Percentiles rank a stretch among this genome's conserved stretches.
phyloP scores from a whole-genome alignment of 805 yeast species.

The Metschnikowia bowlesiae region DNA sequence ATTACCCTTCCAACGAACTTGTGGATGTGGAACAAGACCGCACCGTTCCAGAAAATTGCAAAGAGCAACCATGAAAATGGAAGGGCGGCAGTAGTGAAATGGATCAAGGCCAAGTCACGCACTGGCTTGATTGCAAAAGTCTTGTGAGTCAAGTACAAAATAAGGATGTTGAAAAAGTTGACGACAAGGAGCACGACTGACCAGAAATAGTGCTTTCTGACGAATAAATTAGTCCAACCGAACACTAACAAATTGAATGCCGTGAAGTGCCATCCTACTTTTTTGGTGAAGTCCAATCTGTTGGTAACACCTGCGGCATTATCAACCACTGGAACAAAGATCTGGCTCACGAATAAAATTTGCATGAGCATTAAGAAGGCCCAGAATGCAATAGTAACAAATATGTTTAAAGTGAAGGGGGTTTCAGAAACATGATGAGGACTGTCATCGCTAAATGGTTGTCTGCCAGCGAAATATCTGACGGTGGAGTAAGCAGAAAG shows the following conservation, averaged over 20 bases:
- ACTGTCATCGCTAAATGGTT: slow-evolving; percentile 41
- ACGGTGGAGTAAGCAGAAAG: slow-evolving; percentile 55
- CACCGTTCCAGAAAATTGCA: slow-evolving; percentile 82
- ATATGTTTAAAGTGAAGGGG: slow-evolving; percentile 61
- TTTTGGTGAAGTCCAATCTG: slow-evolving; percentile 25
- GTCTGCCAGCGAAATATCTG: slow-evolving; percentile 54
- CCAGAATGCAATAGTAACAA: slow-evolving; percentile 57
- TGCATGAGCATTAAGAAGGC: slow-evolving; percentile 49
- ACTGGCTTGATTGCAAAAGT: slow-evolving; percentile 54
- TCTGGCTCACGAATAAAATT: slow-evolving; percentile 44
- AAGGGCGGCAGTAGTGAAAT: slow-evolving; percentile 61
- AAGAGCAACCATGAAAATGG: slow-evolving; percentile 75
- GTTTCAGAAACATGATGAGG: slow-evolving; percentile 55
- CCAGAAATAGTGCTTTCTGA: slow-evolving; percentile 52
- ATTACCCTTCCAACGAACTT: slow-evolving; percentile 57
- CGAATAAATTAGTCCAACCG: slow-evolving; percentile 62
- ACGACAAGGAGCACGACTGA: slow-evolving; percentile 54
- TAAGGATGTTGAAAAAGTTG: slow-evolving; percentile 57
- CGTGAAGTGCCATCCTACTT: slow-evolving; percentile 60
- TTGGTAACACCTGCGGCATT: slow-evolving; percentile 10
- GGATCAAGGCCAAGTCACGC: slow-evolving; percentile 52
- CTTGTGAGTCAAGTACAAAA: slow-evolving; percentile 54
- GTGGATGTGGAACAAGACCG: slow-evolving; percentile 63
- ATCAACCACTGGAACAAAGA: slow-evolving; percentile 33
- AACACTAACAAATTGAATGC: slow-evolving; percentile 56